Base-by-base conservation (phyloP, 2,329 filamentous ascomycete genomes). In the Ascosphaera aggregata region DNA sequence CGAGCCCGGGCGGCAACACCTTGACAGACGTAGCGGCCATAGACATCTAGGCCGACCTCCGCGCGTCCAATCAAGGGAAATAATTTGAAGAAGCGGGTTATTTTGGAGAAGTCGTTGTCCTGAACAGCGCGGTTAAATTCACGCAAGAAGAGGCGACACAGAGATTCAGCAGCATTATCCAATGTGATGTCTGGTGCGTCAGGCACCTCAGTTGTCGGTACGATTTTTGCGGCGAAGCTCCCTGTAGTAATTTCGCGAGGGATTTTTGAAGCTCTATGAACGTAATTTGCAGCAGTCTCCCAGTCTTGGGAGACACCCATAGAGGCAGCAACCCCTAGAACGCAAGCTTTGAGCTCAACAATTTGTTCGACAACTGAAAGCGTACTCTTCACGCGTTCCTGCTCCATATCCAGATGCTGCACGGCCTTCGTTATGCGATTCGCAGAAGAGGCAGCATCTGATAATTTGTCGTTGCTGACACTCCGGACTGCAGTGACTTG, bases 281-380 rank as follows among this genome's bases (percentile, higher is more conserved):
- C 68, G 56, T 95, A 95, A 36, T 71, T 79, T 2, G 89, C 89
- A 2, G 89, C 89, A 2, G 82, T 89, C 58, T 98, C 89, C 89
- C 89, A 98, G 61, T 98, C 89, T 57, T 98, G 89, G 34, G 89
- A 82, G 3, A 85, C 86, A 24, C 86, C 89, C 89, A 98, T 98
- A 43, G 80, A 91, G 15, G 85, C 89, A 18, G 86, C 76, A 9
- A 95, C 85, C 34, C 89, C 89, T 43, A 94, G 73, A 27, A 95
- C 81, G 54, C 89, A 98, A 7, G 89, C 80, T 60, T 95, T 95
- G 46, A 98, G 75, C 64, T 98, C 89, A 3, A 81, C 80, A 11
- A 98, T 86, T 60, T 94, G 85, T 57, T 95, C 86, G 9, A 95
- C 89, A 2, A 95, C 84, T 7, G 77, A 70, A 41, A 98, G 63